phyloP scores from a whole-genome alignment of 2,329 filamentous ascomycete species.

The Beauveria sp. region DNA sequence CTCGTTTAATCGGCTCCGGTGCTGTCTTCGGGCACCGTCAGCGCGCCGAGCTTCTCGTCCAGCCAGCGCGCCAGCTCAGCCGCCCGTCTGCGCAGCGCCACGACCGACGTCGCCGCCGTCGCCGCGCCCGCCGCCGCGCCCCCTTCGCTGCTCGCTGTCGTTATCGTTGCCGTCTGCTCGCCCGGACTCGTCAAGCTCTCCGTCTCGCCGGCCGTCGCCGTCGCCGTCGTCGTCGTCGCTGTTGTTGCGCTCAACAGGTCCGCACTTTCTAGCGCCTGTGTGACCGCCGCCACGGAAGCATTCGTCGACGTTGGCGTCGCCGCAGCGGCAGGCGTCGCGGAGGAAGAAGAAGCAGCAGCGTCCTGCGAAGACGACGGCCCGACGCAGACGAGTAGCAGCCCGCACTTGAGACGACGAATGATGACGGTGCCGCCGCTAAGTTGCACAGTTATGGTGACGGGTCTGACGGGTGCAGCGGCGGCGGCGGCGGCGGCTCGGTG shows the following conservation, averaged over 20 bases:
- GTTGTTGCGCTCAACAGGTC: slow-evolving; percentile 19
- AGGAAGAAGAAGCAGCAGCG: not conserved
- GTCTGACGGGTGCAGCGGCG: slow-evolving; percentile 23
- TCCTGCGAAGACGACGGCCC: slow-evolving; percentile 33
- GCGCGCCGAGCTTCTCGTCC: slow-evolving; percentile 49
- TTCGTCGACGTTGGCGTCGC: not conserved
- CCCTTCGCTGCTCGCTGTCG: not conserved
- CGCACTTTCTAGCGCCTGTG: slow-evolving; percentile 19
- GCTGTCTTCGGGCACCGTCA: slow-evolving; percentile 46
- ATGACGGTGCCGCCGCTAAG: slow-evolving; percentile 52
- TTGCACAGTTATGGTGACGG: slow-evolving; percentile 48
- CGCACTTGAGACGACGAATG: slow-evolving; percentile 49
- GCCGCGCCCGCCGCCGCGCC: slow-evolving; percentile 25
- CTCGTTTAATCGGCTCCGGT: slow-evolving; percentile 27
- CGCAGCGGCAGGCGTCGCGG: slow-evolving; percentile 14
- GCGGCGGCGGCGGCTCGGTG: not conserved
- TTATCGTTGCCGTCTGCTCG: slow-evolving; percentile 36
- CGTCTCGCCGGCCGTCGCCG: slow-evolving; percentile 16
- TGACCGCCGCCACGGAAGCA: slow-evolving; percentile 18
- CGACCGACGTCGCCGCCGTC: slow-evolving; percentile 33
- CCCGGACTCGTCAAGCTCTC: slow-evolving; percentile 40
- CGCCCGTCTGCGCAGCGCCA: slow-evolving; percentile 46
- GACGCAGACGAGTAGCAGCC: slow-evolving; percentile 55
- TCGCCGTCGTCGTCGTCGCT: not conserved
- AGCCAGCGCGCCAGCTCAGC: slow-evolving; percentile 53